Evolutionary conservation across 306 rosid species (phyloP).

Genomic region (Inga leiocalycina): DNA sequence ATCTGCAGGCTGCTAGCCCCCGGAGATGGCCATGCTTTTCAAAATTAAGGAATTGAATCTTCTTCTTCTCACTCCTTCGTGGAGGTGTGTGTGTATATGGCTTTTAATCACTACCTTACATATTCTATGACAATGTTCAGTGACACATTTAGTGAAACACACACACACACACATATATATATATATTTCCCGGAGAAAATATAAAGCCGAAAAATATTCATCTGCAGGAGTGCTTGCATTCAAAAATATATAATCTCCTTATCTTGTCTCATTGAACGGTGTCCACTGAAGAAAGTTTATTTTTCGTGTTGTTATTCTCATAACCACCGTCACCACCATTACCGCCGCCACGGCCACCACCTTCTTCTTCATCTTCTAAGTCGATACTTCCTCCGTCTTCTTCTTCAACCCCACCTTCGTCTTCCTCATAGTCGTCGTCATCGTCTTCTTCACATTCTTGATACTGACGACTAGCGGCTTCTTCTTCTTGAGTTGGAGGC

Average conservation of each 20-base stretch:
- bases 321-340: conserved; percentile 51
- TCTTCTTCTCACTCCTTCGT: conserved; percentile 1
- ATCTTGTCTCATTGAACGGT: conserved; percentile 62
- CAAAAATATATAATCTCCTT: conserved; percentile 33
- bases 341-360: conserved; percentile 31
- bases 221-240: conserved; percentile 28
- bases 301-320: conserved; percentile 45
- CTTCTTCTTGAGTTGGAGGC: conserved; percentile 48
- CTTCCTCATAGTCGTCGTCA: conserved; percentile 41
- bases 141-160: background rate
- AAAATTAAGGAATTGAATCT: conserved; percentile 38
- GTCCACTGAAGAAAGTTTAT: conserved; percentile 59
- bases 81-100: conserved; percentile 29
- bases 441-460: conserved; percentile 32
- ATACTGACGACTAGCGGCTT: background rate
- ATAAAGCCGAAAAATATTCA: background rate
- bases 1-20: conserved; percentile 24
- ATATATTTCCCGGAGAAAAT: conserved; percentile 28
- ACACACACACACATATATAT: background rate
- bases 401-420: conserved; percentile 40
- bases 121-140: conserved; percentile 36
- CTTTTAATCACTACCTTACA: conserved; percentile 11
- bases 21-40: conserved; percentile 10
- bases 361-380: conserved; percentile 20
- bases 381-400: conserved; percentile 54